Conservation (phyloP, 2,329 filamentous ascomycete genomes). For the Rachicladosporium sp. region DNA sequence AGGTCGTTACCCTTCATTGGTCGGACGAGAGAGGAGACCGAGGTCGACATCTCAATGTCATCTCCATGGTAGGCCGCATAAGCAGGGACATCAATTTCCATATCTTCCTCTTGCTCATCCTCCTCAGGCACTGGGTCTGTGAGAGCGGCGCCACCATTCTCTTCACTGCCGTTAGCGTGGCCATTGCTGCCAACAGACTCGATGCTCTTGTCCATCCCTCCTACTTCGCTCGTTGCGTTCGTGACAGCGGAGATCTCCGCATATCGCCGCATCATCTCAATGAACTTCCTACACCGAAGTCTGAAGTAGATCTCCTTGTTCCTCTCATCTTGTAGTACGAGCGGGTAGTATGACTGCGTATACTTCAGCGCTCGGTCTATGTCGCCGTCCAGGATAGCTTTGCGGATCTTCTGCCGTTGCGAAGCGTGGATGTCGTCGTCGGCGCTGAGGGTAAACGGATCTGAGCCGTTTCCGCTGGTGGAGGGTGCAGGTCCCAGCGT, state of each 20-base stretch:
- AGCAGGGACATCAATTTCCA: too few relatives aligned
- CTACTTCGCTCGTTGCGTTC: not conserved
- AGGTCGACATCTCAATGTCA: constrained; percentile 22
- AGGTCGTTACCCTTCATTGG: constrained; percentile 35
- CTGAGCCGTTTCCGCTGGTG: constrained; percentile 13
- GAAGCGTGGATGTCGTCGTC: constrained; percentile 68
- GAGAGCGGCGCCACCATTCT: constrained; percentile 4
- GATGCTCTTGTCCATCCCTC: constrained; percentile 6
- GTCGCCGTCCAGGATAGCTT: constrained; percentile 79
- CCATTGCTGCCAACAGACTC: constrained; percentile 14
- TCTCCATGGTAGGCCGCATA: constrained; percentile 9
- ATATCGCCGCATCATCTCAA: constrained; percentile 78
- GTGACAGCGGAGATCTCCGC: constrained; percentile 47
- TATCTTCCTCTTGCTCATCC: constrained; percentile 15
- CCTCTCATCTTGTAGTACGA: constrained; percentile 53
- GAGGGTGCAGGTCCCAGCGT: constrained; percentile 27
- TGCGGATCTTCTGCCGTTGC: constrained; percentile 70
- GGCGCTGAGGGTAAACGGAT: constrained; percentile 2
- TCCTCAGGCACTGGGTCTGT: constrained; percentile 18
- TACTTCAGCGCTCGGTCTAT: constrained; percentile 81
- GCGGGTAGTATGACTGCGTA: constrained; percentile 66
- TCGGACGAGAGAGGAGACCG: constrained; percentile 15
- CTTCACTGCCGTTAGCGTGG: constrained; percentile 7
- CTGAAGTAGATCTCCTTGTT: constrained; percentile 81
- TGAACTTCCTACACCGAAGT: constrained; percentile 78